Base-by-base conservation (phyloP, 306 rosid species). In the Potentilla sterilis region DNA sequence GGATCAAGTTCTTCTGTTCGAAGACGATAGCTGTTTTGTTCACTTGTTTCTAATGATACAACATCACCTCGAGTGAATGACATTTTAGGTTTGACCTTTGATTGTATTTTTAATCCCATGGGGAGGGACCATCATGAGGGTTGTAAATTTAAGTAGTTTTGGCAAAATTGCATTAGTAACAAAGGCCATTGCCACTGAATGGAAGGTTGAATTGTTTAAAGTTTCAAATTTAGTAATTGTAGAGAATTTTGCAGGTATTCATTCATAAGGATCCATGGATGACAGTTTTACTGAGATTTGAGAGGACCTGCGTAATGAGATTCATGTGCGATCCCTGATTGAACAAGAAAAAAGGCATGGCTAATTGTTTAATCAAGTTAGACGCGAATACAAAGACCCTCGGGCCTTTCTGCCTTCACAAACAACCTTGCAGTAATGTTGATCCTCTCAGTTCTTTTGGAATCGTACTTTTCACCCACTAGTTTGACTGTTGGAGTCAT, bases 1-100 rank as follows among this genome's bases (percentile, higher is more conserved):
- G 97, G 95, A 70, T 69, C 98, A 55, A 83, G 81, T 59, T 57
- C 96, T 65, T 85, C 89, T 15, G 89, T 81, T 63, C 87, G 97
- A 44, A 87, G 98, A 87, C 79, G 97, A 85, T 86, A 73, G 34
- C 48, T 18, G 43, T 75, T 82, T 76, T 71, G 67, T 28, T 32
- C 9, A 14, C 16, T 28, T 67, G 74, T 49, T 32, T 40, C 34
- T 10, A 38, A 54, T 41, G 43, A 43, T 59, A 44, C 63, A 66
- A 35, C 9, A 9, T 22, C 65, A 9, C 65, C 48, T 13, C 0
- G 24, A 75, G 48, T 75, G 42, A 64, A 49, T 72, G 78, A 69
- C 70, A n/a, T n/a, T 79, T 65, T 63, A 71, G 67, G 72, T 40
- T 78, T n/a, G 47, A 63, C 72, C 11, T 34, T 65, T 64, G n/a